Evolutionary conservation across 164 flowering plant genomes (phyloP).

Genomic region (Nelumbo lutea): DNA sequence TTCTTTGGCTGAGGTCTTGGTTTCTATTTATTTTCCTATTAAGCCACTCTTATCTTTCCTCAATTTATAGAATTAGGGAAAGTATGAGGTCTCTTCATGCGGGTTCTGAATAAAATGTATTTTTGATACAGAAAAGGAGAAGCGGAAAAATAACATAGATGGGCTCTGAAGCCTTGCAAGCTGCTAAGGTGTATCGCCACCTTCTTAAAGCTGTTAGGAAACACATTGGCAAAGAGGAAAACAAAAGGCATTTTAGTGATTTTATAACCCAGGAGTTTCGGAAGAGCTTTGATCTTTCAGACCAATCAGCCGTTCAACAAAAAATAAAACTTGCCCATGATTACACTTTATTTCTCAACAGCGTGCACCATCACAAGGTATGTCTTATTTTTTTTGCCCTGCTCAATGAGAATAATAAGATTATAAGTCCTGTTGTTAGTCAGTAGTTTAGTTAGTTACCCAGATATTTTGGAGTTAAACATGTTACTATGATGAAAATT

Average conservation of each 20-base stretch:
- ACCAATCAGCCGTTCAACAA: slow-evolving; percentile 32
- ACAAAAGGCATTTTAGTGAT: slow-evolving; percentile 62
- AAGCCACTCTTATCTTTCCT: neutral
- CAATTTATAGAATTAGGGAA: neutral
- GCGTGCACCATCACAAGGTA: slow-evolving; percentile 92
- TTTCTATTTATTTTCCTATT: neutral
- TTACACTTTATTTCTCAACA: slow-evolving; percentile 64
- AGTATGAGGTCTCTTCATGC: neutral
- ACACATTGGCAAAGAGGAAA: slow-evolving; percentile 65
- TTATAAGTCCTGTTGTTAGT: too few relatives aligned
- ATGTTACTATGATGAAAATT: too few relatives aligned
- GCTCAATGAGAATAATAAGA: neutral
- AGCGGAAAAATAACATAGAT: slow-evolving; percentile 11
- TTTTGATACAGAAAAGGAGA: neutral
- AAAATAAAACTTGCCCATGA: slow-evolving; percentile 63
- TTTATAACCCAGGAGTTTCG: slow-evolving; percentile 60
- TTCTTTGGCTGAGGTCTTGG: neutral
- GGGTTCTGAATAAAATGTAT: neutral
- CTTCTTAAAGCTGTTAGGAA: slow-evolving; percentile 61
- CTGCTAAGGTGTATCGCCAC: slow-evolving; percentile 43
- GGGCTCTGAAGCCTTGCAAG: slow-evolving; percentile 38
- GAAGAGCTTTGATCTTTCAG: slow-evolving; percentile 26
- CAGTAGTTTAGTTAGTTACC: neutral
- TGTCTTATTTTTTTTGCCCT: neutral
- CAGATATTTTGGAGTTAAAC: neutral